phyloP scores from a whole-genome alignment of 139 green algal genomes.

The Chlamydomonas incerta region DNA sequence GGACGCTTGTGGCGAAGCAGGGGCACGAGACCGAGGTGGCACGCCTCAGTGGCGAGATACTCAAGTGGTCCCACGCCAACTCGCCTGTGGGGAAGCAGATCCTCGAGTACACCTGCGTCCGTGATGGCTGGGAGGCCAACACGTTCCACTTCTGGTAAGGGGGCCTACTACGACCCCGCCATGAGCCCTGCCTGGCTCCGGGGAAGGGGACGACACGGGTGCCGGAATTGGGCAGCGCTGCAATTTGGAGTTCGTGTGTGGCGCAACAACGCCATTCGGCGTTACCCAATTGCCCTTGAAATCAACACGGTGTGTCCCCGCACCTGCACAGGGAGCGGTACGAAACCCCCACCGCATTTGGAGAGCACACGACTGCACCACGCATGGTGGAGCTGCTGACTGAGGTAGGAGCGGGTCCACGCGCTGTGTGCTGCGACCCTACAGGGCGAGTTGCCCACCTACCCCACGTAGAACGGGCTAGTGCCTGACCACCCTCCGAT shows the following conservation, averaged over 20 bases:
- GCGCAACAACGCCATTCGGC: no score
- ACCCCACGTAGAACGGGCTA: no score
- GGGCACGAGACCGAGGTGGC: conserved; percentile 55
- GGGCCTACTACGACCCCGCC: not conserved
- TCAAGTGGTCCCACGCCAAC: conserved; percentile 49
- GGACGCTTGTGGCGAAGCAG: conserved; percentile 73
- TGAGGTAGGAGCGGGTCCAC: conserved; percentile 40
- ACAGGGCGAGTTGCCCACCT: no score
- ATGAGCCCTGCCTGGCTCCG: no score
- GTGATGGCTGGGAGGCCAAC: conserved; percentile 61
- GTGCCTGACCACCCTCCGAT: no score
- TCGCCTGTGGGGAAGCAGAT: conserved; percentile 65
- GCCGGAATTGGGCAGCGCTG: no score
- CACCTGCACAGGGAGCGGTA: conserved; percentile 77
- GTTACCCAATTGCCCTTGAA: no score
- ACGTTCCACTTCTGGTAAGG: conserved; percentile 77
- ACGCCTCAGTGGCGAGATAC: conserved; percentile 61
- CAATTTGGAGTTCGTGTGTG: no score
- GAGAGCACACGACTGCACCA: conserved; percentile 62
- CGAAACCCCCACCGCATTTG: conserved; percentile 63
- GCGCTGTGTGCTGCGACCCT: no score
- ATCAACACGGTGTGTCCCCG: no score
- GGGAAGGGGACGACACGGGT: no score
- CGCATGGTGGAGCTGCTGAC: conserved; percentile 68
- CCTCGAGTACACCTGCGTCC: conserved; percentile 53